Base-by-base conservation (phyloP, 2,329 filamentous ascomycete genomes). In the Arthrobotrys musiformis region DNA sequence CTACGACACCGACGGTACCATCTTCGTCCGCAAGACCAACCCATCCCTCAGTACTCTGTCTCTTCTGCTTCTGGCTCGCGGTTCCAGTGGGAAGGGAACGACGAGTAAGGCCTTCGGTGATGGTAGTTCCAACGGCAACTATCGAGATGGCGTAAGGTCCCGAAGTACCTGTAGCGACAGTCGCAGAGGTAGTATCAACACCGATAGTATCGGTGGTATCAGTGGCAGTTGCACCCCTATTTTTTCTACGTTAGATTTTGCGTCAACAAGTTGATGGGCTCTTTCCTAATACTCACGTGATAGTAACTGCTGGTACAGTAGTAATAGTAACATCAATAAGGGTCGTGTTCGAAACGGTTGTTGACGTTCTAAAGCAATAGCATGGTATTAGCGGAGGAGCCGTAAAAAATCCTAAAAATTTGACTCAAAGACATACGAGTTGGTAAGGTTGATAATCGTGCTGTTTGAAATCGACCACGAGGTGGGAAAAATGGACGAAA, bases 11-110 rank as follows among this genome's bases (percentile, higher is more conserved):
- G 2, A 70, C 46, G n/a, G 72, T 76, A 15, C 72, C 72, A 37
- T 69, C 64, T 9, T 37, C 22, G 15, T 64, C 64, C 7, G 72
- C 72, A 28, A 76, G 64, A 66, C 72, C 72, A 15, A 76, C 33
- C n/a, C 33, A 76, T 28, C 70, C 70, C 13, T 60, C 19, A 7
- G 4, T 37, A 37, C 9, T 13, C 30, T 76, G 72, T 6, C 72
- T 64, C 42, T 76, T 63, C 13, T 63, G 11, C 7, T 37, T 19
- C 9, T 17, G n/a, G n/a, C n/a, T 22, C 4, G 28, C 22, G 30
- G 17, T 52, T 7, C 4, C 26, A 1, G 72, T 70, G 2, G 72
- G 64, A 11, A 42, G n/a, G 1, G 56, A 60, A 2, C 64, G 46
- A n/a, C 46, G n/a, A 24, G 28, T 54, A 17, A 60, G 64, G 9